Conservation (phyloP, 257 asterid genomes). For the Lycium ferocissimum region DNA sequence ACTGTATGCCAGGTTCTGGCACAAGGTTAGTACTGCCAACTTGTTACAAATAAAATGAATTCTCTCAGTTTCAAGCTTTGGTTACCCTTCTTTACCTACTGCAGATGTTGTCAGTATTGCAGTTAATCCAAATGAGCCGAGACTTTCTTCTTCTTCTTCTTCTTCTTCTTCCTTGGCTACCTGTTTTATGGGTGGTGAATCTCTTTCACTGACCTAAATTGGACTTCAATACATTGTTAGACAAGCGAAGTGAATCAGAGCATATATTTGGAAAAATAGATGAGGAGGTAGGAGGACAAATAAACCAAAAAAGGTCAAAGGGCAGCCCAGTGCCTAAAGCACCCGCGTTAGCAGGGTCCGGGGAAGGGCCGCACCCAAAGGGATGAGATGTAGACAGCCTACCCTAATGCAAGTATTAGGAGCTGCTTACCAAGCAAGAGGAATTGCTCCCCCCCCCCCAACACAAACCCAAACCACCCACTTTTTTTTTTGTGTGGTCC, state of each 20-base stretch:
- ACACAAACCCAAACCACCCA: too few relatives aligned
- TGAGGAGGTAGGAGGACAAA: constrained; percentile 2
- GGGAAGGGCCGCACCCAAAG: too few relatives aligned
- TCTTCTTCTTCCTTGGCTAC: constrained; percentile 16
- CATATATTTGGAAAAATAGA: constrained; percentile 9
- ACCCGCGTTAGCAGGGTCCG: too few relatives aligned
- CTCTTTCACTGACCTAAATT: not conserved
- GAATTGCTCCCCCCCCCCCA: not conserved
- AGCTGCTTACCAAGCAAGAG: not conserved
- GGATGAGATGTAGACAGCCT: too few relatives aligned
- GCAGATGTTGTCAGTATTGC: constrained; percentile 6
- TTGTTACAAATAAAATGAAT: constrained; percentile 24
- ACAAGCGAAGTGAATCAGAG: not conserved
- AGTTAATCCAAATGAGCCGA: not conserved
- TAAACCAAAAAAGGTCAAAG: not conserved
- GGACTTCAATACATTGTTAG: constrained; percentile 20
- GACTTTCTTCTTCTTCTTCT: not conserved
- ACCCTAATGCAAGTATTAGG: too few relatives aligned
- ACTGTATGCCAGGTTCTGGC: constrained; percentile 99
- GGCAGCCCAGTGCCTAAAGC: too few relatives aligned
- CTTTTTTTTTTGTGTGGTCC: not conserved
- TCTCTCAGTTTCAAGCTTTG: constrained; percentile 22
- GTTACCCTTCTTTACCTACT: constrained; percentile 17
- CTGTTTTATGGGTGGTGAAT: constrained; percentile 13
- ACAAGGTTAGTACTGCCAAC: constrained; percentile 69